Conservation (phyloP, 2,329 filamentous ascomycete species). For the Paracamarosporium sp. region DNA sequence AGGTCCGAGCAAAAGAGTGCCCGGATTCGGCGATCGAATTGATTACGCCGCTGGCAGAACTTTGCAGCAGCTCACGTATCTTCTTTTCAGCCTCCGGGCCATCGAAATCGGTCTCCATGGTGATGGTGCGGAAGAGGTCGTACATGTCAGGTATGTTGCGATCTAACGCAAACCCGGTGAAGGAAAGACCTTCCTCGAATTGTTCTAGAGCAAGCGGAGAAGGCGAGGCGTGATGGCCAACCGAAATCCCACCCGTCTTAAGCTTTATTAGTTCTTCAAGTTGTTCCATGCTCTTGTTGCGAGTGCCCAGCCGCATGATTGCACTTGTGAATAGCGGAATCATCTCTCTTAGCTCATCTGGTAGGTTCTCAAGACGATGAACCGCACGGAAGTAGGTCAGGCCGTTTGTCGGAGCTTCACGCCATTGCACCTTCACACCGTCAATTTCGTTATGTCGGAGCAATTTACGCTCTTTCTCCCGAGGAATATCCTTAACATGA, state of each 20-base stretch:
- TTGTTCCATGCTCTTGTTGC: slow-evolving; percentile 87
- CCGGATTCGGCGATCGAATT: slow-evolving; percentile 92
- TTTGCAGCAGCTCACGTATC: slow-evolving; percentile 85
- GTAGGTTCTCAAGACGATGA: slow-evolving; percentile 78
- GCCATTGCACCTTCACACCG: slow-evolving; percentile 81
- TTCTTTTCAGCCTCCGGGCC: slow-evolving; percentile 80
- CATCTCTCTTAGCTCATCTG: slow-evolving; percentile 82
- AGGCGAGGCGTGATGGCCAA: slow-evolving; percentile 82
- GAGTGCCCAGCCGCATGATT: slow-evolving; percentile 91
- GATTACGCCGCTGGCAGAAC: slow-evolving; percentile 85
- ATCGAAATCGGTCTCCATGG: slow-evolving; percentile 90
- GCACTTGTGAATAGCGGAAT: slow-evolving; percentile 91
- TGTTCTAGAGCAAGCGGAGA: slow-evolving; percentile 74
- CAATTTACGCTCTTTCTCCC: slow-evolving; percentile 77
- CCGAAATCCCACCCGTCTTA: slow-evolving; percentile 88
- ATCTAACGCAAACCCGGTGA: slow-evolving; percentile 88
- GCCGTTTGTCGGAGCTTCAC: slow-evolving; percentile 91
- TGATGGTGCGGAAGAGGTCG: slow-evolving; percentile 78
- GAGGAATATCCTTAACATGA: slow-evolving; percentile 86
- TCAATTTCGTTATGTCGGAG: slow-evolving; percentile 63
- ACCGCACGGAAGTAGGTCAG: slow-evolving; percentile 95
- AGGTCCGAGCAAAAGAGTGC: slow-evolving; percentile 83
- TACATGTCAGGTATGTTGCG: slow-evolving; percentile 92
- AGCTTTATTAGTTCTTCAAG: slow-evolving; percentile 95
- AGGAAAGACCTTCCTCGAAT: slow-evolving; percentile 80